Evolutionary conservation across 176 grass and related monocot genomes (phyloP).

Genomic region (Carex kokanica): DNA sequence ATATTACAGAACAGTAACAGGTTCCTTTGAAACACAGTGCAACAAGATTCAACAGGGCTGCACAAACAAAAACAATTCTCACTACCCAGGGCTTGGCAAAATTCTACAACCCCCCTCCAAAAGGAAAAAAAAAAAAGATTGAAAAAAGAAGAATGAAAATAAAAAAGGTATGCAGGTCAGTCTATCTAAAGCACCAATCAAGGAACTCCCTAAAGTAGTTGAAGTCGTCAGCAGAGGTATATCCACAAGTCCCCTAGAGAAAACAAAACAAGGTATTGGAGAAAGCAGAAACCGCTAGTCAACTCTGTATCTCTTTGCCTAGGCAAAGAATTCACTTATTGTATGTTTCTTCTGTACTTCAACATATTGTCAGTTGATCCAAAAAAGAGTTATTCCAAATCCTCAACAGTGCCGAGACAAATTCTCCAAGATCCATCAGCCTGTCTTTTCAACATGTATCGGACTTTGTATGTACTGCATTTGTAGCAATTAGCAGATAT

Average conservation of each 20-base stretch:
- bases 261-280: slow-evolving; percentile 9
- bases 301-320: slow-evolving; percentile 13
- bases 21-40: neutral
- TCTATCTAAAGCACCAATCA: slow-evolving; percentile 14
- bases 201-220: neutral
- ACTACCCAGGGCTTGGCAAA: neutral
- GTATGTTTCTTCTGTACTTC: slow-evolving; percentile 18
- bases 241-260: slow-evolving; percentile 6
- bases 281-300: slow-evolving; percentile 8
- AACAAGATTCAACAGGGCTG: neutral
- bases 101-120: neutral
- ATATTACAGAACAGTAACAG: neutral
- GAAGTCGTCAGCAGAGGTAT: neutral
- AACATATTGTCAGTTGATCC: slow-evolving; percentile 24
- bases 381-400: slow-evolving; percentile 41
- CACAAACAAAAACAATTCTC: neutral
- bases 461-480: slow-evolving; percentile 73
- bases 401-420: slow-evolving; percentile 41
- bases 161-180: slow-evolving; percentile 10
- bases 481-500: slow-evolving; percentile 13
- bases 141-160: neutral
- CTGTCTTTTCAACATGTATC: slow-evolving; percentile 66
- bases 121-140: neutral
- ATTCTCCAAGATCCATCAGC: slow-evolving; percentile 85
- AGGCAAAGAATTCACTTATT: neutral